phyloP scores from a whole-genome alignment of 179 eudicot species.

The Beta macrorhiza region DNA sequence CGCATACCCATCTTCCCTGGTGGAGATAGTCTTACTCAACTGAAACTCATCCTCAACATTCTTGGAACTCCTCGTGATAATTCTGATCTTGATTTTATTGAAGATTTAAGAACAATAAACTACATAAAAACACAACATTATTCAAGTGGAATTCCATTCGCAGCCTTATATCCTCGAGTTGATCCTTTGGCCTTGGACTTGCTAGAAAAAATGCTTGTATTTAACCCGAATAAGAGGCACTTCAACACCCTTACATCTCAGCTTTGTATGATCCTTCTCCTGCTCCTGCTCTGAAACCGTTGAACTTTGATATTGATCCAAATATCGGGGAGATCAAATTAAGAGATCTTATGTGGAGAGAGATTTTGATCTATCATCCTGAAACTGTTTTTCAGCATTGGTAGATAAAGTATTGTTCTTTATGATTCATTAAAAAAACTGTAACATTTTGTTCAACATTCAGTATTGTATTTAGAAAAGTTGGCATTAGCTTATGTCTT shows the following conservation, averaged over 20 bases:
- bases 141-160: background rate
- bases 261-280: background rate
- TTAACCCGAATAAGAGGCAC: conserved; percentile 24
- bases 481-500: no score
- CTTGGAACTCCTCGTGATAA: conserved; percentile 16
- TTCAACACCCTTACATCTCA: conserved; percentile 19
- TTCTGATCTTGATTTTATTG: conserved; percentile 13
- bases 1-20: conserved; percentile 34
- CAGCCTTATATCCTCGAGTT: background rate
- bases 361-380: conserved; percentile 20
- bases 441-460: no score
- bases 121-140: background rate
- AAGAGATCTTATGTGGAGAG: conserved; percentile 21
- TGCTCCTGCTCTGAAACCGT: background rate
- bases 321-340: background rate
- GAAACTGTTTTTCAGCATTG: background rate
- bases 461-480: no score
- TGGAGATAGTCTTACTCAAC: conserved; percentile 6
- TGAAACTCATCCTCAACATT: conserved; percentile 4
- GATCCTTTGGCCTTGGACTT: conserved; percentile 23
- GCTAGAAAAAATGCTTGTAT: conserved; percentile 18
- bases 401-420: no score
- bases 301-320: background rate
- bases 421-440: no score
- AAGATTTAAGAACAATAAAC: no score